Base-by-base conservation (phyloP, 345 rosid genomes). In the Triadica sebifera region DNA sequence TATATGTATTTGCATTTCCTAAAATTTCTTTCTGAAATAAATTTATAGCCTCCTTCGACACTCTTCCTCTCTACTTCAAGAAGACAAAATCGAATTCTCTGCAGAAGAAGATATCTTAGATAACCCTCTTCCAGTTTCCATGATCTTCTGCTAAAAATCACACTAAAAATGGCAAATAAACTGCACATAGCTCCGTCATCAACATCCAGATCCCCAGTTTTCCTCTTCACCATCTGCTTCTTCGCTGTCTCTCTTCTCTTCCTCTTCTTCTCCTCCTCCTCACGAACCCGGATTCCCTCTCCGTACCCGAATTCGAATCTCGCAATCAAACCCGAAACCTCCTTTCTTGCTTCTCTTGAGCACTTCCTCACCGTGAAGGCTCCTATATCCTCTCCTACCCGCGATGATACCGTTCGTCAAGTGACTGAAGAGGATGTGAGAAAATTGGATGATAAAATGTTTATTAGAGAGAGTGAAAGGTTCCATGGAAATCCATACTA, bases 301-400 rank as follows among this genome's bases (percentile, higher is more conserved):
- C 76, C 83, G 1, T 11, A 34, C 50, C 55, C 58, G 19, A 12
- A 41, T 60, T 57, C 61, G 0, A 24, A 25, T 45, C 72, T 45
- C 66, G 25, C 39, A 1, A 2, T 58, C 70, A 69, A 25, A 43
- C 81, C 89, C 5, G 86, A 88, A 69, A 89, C 94, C 64, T 93
- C 97, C 75, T 91, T 91, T 74, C 84, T 89, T n/a, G 61, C 83
- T 69, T 89, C 99, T 59, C 91, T 95, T 38, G 91, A 86, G 69
- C 85, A 67, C 34, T 89, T 91, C 76, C 83, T 95, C 25, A 58
- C 86, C 45, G 79, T 51, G 1, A 77, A 77, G 9, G 61, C 85
- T 0, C 74, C 73, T 16, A 67, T 5, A n/a, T 46, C 79, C 6
- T 19, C 72, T 65, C 69, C 86, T n/a, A 10, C 51, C 24, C 63